A percentile compares a stretch with the other conserved stretches of the same genome.
Conservation (phyloP, 257 asterid genomes). For the Penstemon newberryi region DNA sequence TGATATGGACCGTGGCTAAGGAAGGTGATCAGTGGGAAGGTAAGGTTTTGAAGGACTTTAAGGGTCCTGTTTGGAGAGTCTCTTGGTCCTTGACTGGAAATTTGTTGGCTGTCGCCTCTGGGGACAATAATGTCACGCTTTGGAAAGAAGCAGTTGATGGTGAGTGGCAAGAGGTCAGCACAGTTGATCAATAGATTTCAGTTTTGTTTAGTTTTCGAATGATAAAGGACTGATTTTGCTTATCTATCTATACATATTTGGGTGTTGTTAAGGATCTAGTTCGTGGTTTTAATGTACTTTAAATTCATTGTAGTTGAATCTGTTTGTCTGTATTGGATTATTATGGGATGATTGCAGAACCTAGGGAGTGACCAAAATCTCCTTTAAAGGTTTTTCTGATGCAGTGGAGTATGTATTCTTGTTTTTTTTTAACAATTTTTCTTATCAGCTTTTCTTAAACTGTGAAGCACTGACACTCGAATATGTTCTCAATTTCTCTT, state of each 20-base stretch:
- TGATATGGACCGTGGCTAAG: conserved; percentile 78
- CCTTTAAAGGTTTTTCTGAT: conserved; percentile 6
- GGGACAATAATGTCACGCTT: conserved; percentile 69
- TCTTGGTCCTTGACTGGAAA: conserved; percentile 96
- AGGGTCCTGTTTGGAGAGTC: conserved; percentile 92
- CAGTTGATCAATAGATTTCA: conserved; percentile 58
- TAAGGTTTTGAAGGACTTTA: conserved; percentile 76
- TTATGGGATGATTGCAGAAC: conserved; percentile 15
- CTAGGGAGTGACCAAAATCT: conserved; percentile 7
- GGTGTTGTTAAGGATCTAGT: conserved; percentile 24
- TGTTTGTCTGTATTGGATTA: conserved; percentile 34
- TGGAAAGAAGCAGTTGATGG: conserved; percentile 98
- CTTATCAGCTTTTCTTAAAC: too few relatives aligned
- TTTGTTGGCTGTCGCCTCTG: conserved; percentile 85
- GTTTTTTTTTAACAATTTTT: not conserved
- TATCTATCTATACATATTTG: conserved; percentile 35
- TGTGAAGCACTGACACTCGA: too few relatives aligned
- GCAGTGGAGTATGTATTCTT: not conserved
- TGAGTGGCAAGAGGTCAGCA: conserved; percentile 80
- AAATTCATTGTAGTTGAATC: conserved; percentile 39
- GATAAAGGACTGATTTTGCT: conserved; percentile 26
- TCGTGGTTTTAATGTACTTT: conserved; percentile 35
- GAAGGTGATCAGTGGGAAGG: conserved; percentile 95
- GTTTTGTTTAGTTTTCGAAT: conserved; percentile 13
- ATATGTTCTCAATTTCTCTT: too few relatives aligned